phyloP scores from a whole-genome alignment of 2,329 filamentous ascomycete genomes.

The Neofusicoccum parvum region DNA sequence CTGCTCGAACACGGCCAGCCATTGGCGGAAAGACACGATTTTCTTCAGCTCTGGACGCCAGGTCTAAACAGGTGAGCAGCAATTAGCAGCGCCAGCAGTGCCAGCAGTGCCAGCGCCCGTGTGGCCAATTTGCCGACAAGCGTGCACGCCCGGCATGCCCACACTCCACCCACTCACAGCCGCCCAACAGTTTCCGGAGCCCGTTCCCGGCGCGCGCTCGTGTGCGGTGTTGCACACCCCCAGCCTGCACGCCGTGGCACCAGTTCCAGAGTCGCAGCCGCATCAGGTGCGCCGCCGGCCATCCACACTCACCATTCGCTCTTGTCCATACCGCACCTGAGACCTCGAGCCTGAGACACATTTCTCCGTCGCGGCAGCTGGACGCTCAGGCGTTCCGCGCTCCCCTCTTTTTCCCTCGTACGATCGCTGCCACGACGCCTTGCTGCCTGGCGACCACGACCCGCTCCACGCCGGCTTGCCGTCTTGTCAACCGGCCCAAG shows the following conservation, averaged over 20 bases:
- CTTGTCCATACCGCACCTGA: conserved; percentile 5
- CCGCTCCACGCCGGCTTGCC: background rate
- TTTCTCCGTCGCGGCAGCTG: background rate
- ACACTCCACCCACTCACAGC: background rate
- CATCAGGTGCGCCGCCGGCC: conserved; percentile 8
- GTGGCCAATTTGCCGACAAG: conserved; percentile 4
- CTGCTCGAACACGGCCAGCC: background rate
- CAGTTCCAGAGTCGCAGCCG: conserved; percentile 13
- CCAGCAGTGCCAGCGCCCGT: background rate
- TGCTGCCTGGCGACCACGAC: conserved; percentile 9
- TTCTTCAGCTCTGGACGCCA: conserved; percentile 12
- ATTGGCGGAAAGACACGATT: background rate
- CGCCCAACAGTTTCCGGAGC: conserved; percentile 5
- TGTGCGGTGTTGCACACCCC: conserved; percentile 8
- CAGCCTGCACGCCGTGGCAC: conserved; percentile 12
- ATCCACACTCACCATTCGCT: background rate
- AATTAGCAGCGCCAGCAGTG: background rate
- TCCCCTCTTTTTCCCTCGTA: background rate
- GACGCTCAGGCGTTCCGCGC: conserved; percentile 4
- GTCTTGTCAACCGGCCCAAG: conserved; percentile 1
- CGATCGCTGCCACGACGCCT: conserved; percentile 1
- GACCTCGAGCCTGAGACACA: conserved; percentile 9
- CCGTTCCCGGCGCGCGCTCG: background rate
- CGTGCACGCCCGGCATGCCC: background rate
- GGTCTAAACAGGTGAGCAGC: background rate